Evolutionary conservation across 2,329 filamentous ascomycete genomes (phyloP), one percentile per base, ranked within the genome.

Genomic region (Thielaviopsis euricoi): DNA sequence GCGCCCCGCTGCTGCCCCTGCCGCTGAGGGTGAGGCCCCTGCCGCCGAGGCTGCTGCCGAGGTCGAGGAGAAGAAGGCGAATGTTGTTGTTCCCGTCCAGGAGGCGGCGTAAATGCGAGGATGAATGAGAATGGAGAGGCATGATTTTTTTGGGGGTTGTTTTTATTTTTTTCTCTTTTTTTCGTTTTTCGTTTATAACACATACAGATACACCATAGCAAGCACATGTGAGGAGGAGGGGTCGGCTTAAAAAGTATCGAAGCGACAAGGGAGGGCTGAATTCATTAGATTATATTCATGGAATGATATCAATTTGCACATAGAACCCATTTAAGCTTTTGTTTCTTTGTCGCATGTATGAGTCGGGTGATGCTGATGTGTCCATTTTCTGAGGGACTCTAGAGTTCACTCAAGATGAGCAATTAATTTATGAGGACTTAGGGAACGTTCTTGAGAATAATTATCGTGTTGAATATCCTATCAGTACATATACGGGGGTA

Each of bases 1-100:
- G 83, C 85, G 71, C 86, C 87, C 1, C 78, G 80, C 1, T 76
- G 79, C 61, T 78, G 83, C 66, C 84, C 82, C 0, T 79, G 78
- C 33, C n/a, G n/a, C n/a, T n/a, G n/a, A n/a, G n/a, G n/a, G n/a
- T 17, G 26, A 7, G 19, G 43, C 23, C n/a, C 6, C 33, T 17
- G 53, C 15, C 15, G 26, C 49, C 6, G 49, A 46, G 4, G 50
- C 23, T 22, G 19, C 33, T 58, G 55, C 37, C 21, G 49, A 21
- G 25, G 29, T 29, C n/a, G 29, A 51, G 15, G 37, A 59, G 51
- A 60, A 60, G 43, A 53, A 57, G 33, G 51, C 55, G 17, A 57
- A 60, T 51, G 54, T 60, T 23, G 54, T 60, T 25, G 51, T 60
- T 17, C 58, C 58, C 2, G 55, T 60, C 19, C 21, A 55, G 57